phyloP scores from a whole-genome alignment of 164 flowering plant species.

The Santalum album region DNA sequence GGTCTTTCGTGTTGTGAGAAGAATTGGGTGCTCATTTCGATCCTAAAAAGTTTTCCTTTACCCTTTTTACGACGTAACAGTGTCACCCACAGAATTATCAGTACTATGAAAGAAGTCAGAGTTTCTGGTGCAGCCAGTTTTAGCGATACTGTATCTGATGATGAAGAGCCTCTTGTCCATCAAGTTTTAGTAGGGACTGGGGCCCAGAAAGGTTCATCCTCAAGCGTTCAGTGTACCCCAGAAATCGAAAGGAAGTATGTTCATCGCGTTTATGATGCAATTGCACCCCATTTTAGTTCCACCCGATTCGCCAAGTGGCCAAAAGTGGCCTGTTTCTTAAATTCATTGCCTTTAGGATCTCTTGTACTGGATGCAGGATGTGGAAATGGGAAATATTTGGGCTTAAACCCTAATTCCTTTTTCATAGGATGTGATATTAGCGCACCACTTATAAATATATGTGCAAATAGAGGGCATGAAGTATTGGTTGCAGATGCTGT shows the following conservation, averaged over 20 bases:
- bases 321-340: slow-evolving; percentile 71
- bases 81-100: slow-evolving; percentile 10
- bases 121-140: slow-evolving; percentile 17
- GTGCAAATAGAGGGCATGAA: slow-evolving; percentile 75
- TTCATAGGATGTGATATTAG: slow-evolving; percentile 93
- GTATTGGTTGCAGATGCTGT: slow-evolving; percentile 93
- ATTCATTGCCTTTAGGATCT: slow-evolving; percentile 52
- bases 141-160: slow-evolving; percentile 16
- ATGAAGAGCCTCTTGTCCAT: slow-evolving; percentile 15
- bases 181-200: slow-evolving; percentile 10
- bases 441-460: slow-evolving; percentile 62
- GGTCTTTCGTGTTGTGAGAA: slow-evolving; percentile 14
- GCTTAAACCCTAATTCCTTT: slow-evolving; percentile 57
- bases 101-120: slow-evolving; percentile 29
- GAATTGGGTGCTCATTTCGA: slow-evolving; percentile 6
- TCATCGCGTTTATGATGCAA: slow-evolving; percentile 92
- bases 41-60: neutral
- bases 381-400: slow-evolving; percentile 95
- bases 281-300: slow-evolving; percentile 95
- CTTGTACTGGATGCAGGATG: slow-evolving; percentile 88
- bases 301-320: slow-evolving; percentile 98
- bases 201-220: slow-evolving; percentile 12
- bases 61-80: neutral
- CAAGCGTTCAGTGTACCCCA: slow-evolving; percentile 54
- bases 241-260: slow-evolving; percentile 93